Percentiles rank a stretch among this genome's conserved stretches.
Evolutionary conservation across 305 asterid species (phyloP).

Genomic region (Fraxinus angustifolia): DNA sequence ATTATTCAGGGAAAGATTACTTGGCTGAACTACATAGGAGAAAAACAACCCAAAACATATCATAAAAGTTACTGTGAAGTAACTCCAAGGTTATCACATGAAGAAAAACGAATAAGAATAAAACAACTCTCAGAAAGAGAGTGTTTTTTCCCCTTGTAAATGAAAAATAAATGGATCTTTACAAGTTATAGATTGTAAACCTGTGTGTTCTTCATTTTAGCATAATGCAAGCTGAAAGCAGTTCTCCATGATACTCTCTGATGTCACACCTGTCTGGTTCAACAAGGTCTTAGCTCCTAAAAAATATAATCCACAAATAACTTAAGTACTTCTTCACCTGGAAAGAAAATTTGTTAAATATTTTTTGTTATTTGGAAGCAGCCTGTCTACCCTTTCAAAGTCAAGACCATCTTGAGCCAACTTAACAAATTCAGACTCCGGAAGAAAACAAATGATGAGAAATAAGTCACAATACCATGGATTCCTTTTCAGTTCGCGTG

Average conservation of each 20-base stretch:
- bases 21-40: neutral
- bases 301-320: neutral
- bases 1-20: neutral
- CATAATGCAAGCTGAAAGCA: slow-evolving; percentile 29
- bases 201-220: slow-evolving; percentile 57
- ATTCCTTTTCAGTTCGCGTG: neutral
- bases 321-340: slow-evolving; percentile 31
- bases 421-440: neutral
- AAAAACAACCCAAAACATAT: neutral
- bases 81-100: neutral
- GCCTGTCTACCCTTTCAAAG: neutral
- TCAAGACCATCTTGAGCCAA: neutral
- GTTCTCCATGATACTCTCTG: slow-evolving; percentile 41
- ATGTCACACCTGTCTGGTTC: slow-evolving; percentile 10
- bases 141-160: neutral
- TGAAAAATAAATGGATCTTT: neutral
- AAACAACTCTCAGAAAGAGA: neutral
- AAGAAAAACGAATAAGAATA: neutral
- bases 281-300: slow-evolving; percentile 19
- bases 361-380: neutral
- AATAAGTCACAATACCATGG: neutral
- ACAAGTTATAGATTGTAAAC: slow-evolving; percentile 15
- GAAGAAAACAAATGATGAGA: neutral
- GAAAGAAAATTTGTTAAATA: slow-evolving; percentile 17
- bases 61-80: neutral